Conservation (phyloP, 1,139 yeast genomes). For the Candida neerlandica region DNA sequence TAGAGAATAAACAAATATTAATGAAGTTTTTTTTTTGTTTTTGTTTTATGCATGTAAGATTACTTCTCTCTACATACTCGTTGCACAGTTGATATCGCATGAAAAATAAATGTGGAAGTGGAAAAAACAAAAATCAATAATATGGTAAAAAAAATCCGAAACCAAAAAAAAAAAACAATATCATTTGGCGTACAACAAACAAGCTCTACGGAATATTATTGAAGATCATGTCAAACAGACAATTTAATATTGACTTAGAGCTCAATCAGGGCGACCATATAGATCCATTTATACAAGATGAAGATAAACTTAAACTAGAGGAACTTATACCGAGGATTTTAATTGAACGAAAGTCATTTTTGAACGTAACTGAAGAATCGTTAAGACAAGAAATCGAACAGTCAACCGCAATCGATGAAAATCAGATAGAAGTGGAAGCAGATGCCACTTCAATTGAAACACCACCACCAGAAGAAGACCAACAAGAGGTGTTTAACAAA, state of each 20-base stretch:
- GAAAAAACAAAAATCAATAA: background rate
- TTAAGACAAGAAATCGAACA: slow-evolving; percentile 31
- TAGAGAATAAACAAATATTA: background rate
- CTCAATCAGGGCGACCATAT: slow-evolving; percentile 29
- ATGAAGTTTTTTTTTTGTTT: too few species aligned
- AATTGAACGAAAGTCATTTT: slow-evolving; percentile 40
- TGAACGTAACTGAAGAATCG: slow-evolving; percentile 58
- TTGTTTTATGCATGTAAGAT: too few species aligned
- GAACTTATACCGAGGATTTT: slow-evolving; percentile 47
- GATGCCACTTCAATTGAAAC: slow-evolving; percentile 13
- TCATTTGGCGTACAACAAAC: background rate
- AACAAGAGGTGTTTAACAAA: slow-evolving; percentile 54
- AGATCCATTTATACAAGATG: slow-evolving; percentile 44
- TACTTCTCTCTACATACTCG: background rate
- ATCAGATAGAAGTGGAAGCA: background rate
- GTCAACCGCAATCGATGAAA: slow-evolving; percentile 2
- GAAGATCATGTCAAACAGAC: slow-evolving; percentile 14
- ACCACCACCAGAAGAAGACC: slow-evolving; percentile 12
- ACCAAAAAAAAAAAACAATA: background rate
- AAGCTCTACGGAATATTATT: background rate
- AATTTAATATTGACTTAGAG: slow-evolving; percentile 24
- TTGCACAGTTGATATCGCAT: background rate
- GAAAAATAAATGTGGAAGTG: background rate
- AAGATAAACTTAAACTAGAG: slow-evolving; percentile 39
- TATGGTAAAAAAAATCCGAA: background rate